A percentile compares a stretch with the other conserved stretches of the same genome.
Conservation (phyloP, 192 early-diverging fungal genomes). For the Lunasporangiospora selenospora region DNA sequence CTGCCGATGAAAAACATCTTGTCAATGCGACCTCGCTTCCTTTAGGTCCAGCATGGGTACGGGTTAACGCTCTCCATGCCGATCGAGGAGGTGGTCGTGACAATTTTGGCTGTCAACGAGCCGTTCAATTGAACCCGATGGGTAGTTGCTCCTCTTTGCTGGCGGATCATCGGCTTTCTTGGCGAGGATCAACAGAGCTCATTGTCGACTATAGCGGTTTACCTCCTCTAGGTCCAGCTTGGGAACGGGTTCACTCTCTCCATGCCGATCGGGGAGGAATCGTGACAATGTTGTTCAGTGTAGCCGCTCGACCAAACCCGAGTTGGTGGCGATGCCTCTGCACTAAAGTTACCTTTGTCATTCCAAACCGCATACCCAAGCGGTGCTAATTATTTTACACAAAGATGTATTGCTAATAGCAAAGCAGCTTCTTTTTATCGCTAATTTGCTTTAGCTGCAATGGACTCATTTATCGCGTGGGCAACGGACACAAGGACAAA, state of each 20-base stretch:
- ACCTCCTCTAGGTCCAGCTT: constrained; percentile 25
- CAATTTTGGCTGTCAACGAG: not conserved
- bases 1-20: constrained; percentile 33
- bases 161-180: constrained; percentile 16
- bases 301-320: constrained; percentile 37
- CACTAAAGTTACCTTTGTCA: constrained; percentile 39
- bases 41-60: constrained; percentile 7
- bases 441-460: constrained; percentile 9
- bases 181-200: constrained; percentile 21
- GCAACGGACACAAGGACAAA: too few relatives aligned
- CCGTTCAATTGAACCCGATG: constrained; percentile 7
- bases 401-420: too few relatives aligned
- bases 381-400: constrained; percentile 5
- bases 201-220: constrained; percentile 15
- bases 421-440: not conserved
- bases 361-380: constrained; percentile 9
- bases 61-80: constrained; percentile 3
- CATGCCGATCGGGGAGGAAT: constrained; percentile 32
- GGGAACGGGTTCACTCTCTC: constrained; percentile 22
- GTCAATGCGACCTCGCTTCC: constrained; percentile 24
- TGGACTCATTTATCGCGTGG: constrained; percentile 13
- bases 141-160: constrained; percentile 16
- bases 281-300: constrained; percentile 40
- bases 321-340: constrained; percentile 28
- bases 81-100: constrained; percentile 2